Conservation (phyloP, 2,329 filamentous ascomycete genomes). For the Pseudocercospora crystallina region DNA sequence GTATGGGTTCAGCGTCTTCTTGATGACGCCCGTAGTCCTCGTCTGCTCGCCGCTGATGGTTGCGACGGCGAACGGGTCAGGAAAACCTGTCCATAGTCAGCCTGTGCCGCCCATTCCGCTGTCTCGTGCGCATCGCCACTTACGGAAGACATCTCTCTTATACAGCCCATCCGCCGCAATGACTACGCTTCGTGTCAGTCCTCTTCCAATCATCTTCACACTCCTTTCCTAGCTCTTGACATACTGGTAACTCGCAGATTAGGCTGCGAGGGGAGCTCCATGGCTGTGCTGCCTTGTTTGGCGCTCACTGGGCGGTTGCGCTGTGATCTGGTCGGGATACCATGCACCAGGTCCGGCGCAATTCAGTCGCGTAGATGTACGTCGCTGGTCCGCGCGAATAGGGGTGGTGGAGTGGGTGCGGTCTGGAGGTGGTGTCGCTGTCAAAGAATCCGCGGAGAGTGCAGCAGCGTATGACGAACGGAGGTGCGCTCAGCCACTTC, state of each 20-base stretch:
- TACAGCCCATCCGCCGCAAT: constrained; percentile 98
- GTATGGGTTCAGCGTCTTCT: constrained; percentile 97
- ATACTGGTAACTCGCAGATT: constrained; percentile 93
- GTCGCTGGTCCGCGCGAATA: background rate
- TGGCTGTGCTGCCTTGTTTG: constrained; percentile 28
- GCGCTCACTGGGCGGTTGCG: constrained; percentile 8
- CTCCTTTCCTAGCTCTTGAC: constrained; percentile 33
- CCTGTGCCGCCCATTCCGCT: constrained; percentile 9
- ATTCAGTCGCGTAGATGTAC: too few species aligned
- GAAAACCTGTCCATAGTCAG: constrained; percentile 67
- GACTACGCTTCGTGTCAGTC: constrained; percentile 58
- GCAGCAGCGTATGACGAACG: too few species aligned
- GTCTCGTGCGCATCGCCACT: constrained; percentile 42
- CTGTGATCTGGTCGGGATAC: background rate
- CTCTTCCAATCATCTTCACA: background rate
- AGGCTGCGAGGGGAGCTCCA: constrained; percentile 57
- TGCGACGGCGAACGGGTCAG: constrained; percentile 95
- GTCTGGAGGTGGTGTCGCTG: background rate
- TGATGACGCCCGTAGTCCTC: constrained; percentile 94
- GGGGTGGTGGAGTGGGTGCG: constrained; percentile 2
- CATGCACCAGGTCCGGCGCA: constrained; percentile 10
- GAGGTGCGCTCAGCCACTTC: too few species aligned
- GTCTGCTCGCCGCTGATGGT: constrained; percentile 98
- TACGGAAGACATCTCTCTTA: constrained; percentile 99
- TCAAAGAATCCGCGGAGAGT: too few species aligned